These are phyloP conservation scores for Periconia sp. DNA, from an alignment of 2,329 filamentous ascomycete species.

Conservation along the genomic window DNA sequence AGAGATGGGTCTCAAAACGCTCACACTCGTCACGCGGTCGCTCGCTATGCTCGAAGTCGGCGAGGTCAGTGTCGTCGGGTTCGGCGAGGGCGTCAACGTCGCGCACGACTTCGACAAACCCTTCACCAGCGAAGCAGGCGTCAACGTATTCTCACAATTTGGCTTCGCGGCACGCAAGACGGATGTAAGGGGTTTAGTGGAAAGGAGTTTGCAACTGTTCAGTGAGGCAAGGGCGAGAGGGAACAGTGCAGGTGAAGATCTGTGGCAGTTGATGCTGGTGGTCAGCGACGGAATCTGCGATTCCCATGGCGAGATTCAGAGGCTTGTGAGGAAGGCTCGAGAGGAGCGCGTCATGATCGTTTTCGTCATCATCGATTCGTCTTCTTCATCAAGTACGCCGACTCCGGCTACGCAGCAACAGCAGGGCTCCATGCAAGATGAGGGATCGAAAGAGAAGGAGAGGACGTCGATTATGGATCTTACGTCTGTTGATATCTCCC, in stretches of 20 bases:
- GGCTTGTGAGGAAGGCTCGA: slow-evolving; percentile 81
- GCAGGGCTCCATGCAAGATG: slow-evolving; percentile 7
- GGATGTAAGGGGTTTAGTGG: slow-evolving; percentile 78
- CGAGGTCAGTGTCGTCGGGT: slow-evolving; percentile 87
- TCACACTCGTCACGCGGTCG: slow-evolving; percentile 85
- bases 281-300: slow-evolving; percentile 94
- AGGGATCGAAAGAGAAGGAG: slow-evolving; percentile 45
- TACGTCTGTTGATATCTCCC: slow-evolving; percentile 80
- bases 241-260: slow-evolving; percentile 59
- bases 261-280: slow-evolving; percentile 94
- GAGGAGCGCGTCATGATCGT: slow-evolving; percentile 98
- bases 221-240: slow-evolving; percentile 69
- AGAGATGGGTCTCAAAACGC: slow-evolving; percentile 84
- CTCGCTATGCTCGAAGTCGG: slow-evolving; percentile 93
- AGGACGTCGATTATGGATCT: slow-evolving; percentile 80
- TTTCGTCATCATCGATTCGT: slow-evolving; percentile 89
- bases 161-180: slow-evolving; percentile 83
- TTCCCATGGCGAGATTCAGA: slow-evolving; percentile 79
- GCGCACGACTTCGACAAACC: slow-evolving; percentile 84
- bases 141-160: slow-evolving; percentile 82
- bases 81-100: slow-evolving; percentile 79
- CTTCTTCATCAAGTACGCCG: slow-evolving; percentile 19
- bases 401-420: slow-evolving; percentile 5
- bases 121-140: slow-evolving; percentile 79
- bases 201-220: slow-evolving; percentile 79